Evolutionary conservation across 192 early-diverging fungal genomes (phyloP).

Genomic region (Coemansia sp.): DNA sequence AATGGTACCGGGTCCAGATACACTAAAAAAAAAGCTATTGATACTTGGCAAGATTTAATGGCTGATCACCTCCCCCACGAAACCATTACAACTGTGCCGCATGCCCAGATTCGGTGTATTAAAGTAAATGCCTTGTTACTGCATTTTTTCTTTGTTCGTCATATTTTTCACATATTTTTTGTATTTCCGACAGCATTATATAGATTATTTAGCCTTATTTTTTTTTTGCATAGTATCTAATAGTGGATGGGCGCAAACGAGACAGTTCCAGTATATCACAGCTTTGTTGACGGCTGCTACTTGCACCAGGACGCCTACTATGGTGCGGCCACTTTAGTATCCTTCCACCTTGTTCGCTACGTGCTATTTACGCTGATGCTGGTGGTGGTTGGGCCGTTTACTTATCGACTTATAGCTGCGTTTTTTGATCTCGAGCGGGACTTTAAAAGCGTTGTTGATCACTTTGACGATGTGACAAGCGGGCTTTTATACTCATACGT

Average conservation of each 20-base stretch:
- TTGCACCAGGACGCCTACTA: conserved; percentile 22
- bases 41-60: no score
- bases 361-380: conserved; percentile 42
- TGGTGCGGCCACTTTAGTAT: conserved; percentile 48
- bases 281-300: conserved; percentile 50
- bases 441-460: conserved; percentile 62
- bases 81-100: no score
- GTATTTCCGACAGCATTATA: no score
- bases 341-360: conserved; percentile 42
- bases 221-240: neutral
- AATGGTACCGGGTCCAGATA: no score
- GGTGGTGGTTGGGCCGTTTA: conserved; percentile 40
- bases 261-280: conserved; percentile 11
- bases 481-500: conserved; percentile 63
- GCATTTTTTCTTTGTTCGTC: no score
- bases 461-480: conserved; percentile 65
- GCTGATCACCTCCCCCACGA: no score
- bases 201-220: neutral
- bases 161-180: neutral
- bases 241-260: conserved; percentile 15
- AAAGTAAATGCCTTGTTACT: no score
- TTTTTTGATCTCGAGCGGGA: conserved; percentile 68
- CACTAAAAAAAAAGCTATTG: no score
- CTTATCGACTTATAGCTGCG: conserved; percentile 61
- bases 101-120: no score